Evolutionary conservation across 2,329 filamentous ascomycete species (phyloP).

Genomic region (Pestalotiopsis sp.): DNA sequence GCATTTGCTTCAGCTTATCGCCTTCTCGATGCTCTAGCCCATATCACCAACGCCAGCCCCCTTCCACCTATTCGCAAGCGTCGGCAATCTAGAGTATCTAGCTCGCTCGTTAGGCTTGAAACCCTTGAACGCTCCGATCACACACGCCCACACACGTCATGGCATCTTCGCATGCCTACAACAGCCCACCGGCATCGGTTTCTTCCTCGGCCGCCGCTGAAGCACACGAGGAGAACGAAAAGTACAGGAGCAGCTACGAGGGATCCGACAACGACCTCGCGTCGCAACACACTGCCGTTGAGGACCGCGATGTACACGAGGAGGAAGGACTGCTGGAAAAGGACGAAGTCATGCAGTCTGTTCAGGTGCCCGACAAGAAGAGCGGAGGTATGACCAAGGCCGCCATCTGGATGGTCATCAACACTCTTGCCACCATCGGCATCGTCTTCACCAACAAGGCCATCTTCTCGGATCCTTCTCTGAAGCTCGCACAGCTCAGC

Average conservation of each 20-base stretch:
- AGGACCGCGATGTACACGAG: slow-evolving; percentile 42
- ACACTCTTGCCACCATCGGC: slow-evolving; percentile 64
- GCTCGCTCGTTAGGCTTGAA: not conserved
- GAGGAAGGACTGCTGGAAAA: slow-evolving; percentile 43
- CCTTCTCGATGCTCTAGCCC: not conserved
- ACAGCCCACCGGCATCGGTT: slow-evolving; percentile 24
- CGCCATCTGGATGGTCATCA: slow-evolving; percentile 61
- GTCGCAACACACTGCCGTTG: slow-evolving; percentile 37
- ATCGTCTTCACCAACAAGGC: slow-evolving; percentile 74
- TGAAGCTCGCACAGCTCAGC: slow-evolving; percentile 65
- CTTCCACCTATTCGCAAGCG: not conserved
- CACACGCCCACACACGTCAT: not conserved
- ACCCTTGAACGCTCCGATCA: too few relatives aligned
- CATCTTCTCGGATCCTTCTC: slow-evolving; percentile 66
- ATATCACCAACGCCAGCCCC: not conserved
- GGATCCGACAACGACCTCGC: slow-evolving; percentile 32
- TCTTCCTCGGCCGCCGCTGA: slow-evolving; percentile 39
- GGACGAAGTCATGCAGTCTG: slow-evolving; percentile 33
- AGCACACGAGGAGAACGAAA: slow-evolving; percentile 36
- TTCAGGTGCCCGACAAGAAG: slow-evolving; percentile 33
- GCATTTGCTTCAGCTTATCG: not conserved
- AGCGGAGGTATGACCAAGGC: slow-evolving; percentile 38
- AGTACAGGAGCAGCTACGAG: slow-evolving; percentile 32
- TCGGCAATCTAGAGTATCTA: not conserved
- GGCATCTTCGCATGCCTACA: slow-evolving; percentile 26